Base-by-base conservation (phyloP, 768 basidiomycete genomes). In the Tylopilus sp. region DNA sequence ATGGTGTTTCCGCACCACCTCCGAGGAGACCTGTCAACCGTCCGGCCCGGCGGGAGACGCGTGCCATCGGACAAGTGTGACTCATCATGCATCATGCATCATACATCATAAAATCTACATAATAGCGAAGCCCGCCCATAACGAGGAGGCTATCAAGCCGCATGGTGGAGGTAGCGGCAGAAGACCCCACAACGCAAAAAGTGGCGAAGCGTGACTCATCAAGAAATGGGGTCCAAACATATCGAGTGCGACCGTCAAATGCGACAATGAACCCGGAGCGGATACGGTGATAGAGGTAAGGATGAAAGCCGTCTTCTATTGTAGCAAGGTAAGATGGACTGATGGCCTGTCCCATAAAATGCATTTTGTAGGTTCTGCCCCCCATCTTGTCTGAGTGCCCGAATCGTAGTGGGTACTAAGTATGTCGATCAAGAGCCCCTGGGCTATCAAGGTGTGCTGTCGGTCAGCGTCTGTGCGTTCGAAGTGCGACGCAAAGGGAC, bases 221-320 rank as follows among this genome's bases (percentile, higher is more conserved):
- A 97, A 63, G 61, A 88, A 73, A 53, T 85, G 71, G 0, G 88
- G 79, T 0, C 93, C 90, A 47, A 91, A 71, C 7, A 87, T 83
- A 68, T 98, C 98, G 53, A 86, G 67, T 3, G 79, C 66, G 6
- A 93, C 85, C 22, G 91, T 83, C 2, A 88, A 40, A 0, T 85
- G 85, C 0, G 94, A 85, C 59, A 82, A 79, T 0, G n/a, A n/a
- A n/a, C n/a, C n/a, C n/a, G 88, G 85, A 64, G 91, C 92, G 11
- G 70, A 73, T 40, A 93, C 73, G 1, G 76, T 81, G 3, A n/a
- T n/a, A n/a, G 80, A 72, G 2, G 83, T 80, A 49, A 99, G 76
- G 25, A 98, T 66, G 69, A 98, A 99, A 7, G 89, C 95, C 1
- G 86, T 72, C 67, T 97, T 97, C 97, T 95, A 99, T 59, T 98